These are phyloP conservation scores for Wickerhamomyces sp. DNA, from an alignment of 1,139 yeast species.

Conservation along the genomic window DNA sequence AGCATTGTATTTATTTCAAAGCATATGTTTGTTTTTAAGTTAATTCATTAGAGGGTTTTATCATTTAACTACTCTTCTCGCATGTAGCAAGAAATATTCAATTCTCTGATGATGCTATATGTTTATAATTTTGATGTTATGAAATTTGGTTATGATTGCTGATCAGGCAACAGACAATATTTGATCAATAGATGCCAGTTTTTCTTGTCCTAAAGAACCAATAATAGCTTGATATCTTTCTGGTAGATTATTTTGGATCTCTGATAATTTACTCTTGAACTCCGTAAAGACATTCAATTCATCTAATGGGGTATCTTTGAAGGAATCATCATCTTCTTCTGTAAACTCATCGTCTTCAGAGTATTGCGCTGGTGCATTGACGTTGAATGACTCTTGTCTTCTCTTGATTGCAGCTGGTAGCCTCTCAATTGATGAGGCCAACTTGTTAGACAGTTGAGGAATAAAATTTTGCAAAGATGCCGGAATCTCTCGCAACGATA, in stretches of 20 bases:
- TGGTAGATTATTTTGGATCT: conserved; percentile 28
- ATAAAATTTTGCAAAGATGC: conserved; percentile 28
- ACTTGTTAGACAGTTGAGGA: conserved; percentile 36
- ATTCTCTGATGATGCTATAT: no score
- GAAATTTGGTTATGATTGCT: no score
- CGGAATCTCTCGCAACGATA: conserved; percentile 37
- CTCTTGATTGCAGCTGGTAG: conserved; percentile 70
- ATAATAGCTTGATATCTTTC: conserved; percentile 31
- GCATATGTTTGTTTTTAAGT: no score
- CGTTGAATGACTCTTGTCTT: conserved; percentile 55
- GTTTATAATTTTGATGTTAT: no score
- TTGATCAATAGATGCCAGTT: conserved; percentile 25
- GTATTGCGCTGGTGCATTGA: conserved; percentile 27
- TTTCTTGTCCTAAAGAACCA: conserved; percentile 26
- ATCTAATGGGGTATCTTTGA: conserved; percentile 75
- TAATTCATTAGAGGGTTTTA: no score
- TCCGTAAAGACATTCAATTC: conserved; percentile 55
- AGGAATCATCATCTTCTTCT: conserved; percentile 53
- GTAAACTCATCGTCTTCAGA: no score
- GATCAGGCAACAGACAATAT: conserved; percentile 29
- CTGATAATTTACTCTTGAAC: conserved; percentile 39
- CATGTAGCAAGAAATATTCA: no score
- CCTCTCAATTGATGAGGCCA: conserved; percentile 47
- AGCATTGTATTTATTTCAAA: no score
- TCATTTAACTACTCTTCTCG: no score